Conservation (phyloP, 2,329 filamentous ascomycete genomes). For the Aspergillus sp. region DNA sequence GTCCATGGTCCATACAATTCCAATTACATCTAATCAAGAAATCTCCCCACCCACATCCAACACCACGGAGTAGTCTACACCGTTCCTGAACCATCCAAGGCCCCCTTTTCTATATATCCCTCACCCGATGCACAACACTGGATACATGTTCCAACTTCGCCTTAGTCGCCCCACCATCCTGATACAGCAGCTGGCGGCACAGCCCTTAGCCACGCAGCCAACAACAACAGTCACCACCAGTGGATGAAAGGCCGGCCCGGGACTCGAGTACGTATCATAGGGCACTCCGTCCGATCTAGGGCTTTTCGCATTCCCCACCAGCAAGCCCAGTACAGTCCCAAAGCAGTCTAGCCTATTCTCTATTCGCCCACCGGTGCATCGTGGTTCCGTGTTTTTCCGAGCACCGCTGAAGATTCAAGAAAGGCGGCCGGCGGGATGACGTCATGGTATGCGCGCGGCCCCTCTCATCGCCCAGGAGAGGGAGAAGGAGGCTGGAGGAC, state of each 20-base stretch:
- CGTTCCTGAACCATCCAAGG: too few species aligned
- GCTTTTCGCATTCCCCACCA: background rate
- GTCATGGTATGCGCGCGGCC: background rate
- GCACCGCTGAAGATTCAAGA: too few species aligned
- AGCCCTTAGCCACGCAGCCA: background rate
- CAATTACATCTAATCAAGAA: background rate
- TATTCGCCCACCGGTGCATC: constrained; percentile 23
- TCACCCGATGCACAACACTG: background rate
- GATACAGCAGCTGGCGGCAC: background rate
- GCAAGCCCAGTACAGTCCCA: background rate
- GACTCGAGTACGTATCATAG: too few species aligned
- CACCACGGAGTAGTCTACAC: too few species aligned
- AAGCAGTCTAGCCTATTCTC: background rate
- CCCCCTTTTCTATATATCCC: too few species aligned
- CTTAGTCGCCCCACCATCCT: background rate
- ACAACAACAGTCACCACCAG: too few species aligned
- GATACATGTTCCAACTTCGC: background rate
- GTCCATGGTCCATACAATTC: too few species aligned
- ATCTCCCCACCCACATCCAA: too few species aligned
- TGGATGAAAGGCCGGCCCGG: too few species aligned
- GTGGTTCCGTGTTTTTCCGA: constrained; percentile 17
- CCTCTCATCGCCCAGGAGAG: too few species aligned
- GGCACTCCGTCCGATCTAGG: background rate
- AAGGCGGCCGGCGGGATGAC: background rate
- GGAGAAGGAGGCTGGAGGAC: constrained; percentile 16